A percentile compares a stretch with the other conserved stretches of the same genome.
Evolutionary conservation across 345 rosid species (phyloP).

Genomic region (Salix suchowensis): DNA sequence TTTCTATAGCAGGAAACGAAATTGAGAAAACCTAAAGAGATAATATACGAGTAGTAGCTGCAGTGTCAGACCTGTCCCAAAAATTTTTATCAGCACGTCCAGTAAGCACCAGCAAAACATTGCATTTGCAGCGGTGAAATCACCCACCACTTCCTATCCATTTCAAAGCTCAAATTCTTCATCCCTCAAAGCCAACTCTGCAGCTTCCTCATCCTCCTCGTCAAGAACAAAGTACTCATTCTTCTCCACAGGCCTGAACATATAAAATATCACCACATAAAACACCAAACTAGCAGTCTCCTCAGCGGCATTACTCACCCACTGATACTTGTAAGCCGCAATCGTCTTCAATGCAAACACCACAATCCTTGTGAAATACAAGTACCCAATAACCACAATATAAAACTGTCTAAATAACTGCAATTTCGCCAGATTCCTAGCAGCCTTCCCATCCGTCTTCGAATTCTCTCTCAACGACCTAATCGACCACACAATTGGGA

Average conservation of each 20-base stretch:
- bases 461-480: constrained; percentile 79
- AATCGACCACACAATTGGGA: constrained; percentile 97
- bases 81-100: neutral
- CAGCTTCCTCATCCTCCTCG: constrained; percentile 92
- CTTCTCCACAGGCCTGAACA: constrained; percentile 92
- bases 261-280: constrained; percentile 71
- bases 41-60: neutral
- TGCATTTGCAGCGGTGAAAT: constrained; percentile 2
- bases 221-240: constrained; percentile 83
- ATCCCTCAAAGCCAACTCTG: constrained; percentile 65
- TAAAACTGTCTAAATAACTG: constrained; percentile 86
- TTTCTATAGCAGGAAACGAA: constrained; percentile 15
- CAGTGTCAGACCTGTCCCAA: constrained; percentile 10
- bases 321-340: constrained; percentile 83
- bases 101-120: constrained; percentile 8
- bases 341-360: constrained; percentile 82
- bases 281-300: constrained; percentile 79
- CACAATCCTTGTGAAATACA: constrained; percentile 87
- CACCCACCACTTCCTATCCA: neutral
- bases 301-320: constrained; percentile 92
- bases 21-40: neutral
- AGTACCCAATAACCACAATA: constrained; percentile 80
- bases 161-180: constrained; percentile 85
- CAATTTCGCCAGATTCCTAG: constrained; percentile 78
- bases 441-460: constrained; percentile 91